Base-by-base conservation (phyloP, 495 filamentous ascomycete genomes). In the Xeromyces bisporus region DNA sequence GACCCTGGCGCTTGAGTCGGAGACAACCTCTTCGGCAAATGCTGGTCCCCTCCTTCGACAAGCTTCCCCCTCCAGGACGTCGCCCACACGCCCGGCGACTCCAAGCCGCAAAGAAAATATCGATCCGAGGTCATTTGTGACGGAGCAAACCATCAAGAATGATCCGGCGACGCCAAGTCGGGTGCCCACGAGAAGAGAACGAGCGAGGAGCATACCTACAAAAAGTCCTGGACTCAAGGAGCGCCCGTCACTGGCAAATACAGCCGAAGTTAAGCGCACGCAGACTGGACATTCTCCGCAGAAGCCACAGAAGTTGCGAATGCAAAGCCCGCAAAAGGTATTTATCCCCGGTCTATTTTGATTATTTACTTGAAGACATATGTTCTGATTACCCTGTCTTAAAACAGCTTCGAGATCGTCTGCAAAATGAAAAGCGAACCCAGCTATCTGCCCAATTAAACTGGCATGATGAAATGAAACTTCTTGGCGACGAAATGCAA, bases 301-400 rank as follows among this genome's bases (percentile, higher is more conserved):
- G 23, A 58, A 49, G 33, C 55, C 64, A 20, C 69, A 69, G 39
- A 89, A 78, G 42, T 61, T 91, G 34, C 77, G 82, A 28, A 72
- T 93, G 52, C 86, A 92, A 51, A 86, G 77, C 26, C 80, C 87
- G 0, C 82, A 91, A 40, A 94, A 92, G 51, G 58, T 65, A 42
- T 37, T 27, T 5, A 31, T 15, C 8, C 3, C n/a, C 15, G 9
- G 16, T n/a, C 9, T 12, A 26, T 12, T 29, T 5, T 14, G 35
- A 13, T 32, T 3, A 17, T 16, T 29, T 21, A 3, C 15, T 29
- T 21, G 2, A 27, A 21, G 14, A 36, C 18, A 34, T 8, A n/a
- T n/a, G n/a, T n/a, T n/a, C n/a, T n/a, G n/a, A n/a, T n/a, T n/a
- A n/a, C n/a, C n/a, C n/a, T n/a, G n/a, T 1, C 15, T 27, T 6